Evolutionary conservation across 2,329 filamentous ascomycete genomes (phyloP), one percentile per base, ranked within the genome.

Genomic region (Aspergillus niger): DNA sequence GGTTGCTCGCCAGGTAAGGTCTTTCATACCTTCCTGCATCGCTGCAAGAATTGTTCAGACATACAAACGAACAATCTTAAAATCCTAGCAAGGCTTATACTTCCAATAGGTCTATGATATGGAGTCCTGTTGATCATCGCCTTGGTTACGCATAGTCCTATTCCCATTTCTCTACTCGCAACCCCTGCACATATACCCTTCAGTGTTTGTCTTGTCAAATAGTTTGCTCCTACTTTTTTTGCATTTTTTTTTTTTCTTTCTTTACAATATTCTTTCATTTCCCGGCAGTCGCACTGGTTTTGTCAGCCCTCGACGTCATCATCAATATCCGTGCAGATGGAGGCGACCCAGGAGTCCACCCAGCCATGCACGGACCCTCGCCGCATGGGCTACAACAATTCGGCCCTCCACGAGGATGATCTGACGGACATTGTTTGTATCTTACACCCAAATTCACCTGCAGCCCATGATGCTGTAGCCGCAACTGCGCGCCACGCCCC

Each of bases 341-440:
- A 82, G 61, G 77, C 77, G 20, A 87, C 85, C 8, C 85, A 86
- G 65, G 82, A 80, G 62, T 88, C 89, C 58, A 96, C 92, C 15
- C 92, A 96, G 74, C 88, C 87, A 72, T 86, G 90, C 70, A 80
- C 92, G 65, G 92, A 97, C 74, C 91, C 92, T 43, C 86, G 92
- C 64, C 88, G 92, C 57, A 75, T 91, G 63, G 92, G 92, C 58
- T 84, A 89, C 73, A 90, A 91, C 76, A 91, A 91, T 73, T 95
- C 91, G 43, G 91, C 91, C 58, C 87, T 97, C 63, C 89, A 85
- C 56, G 89, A 93, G 67, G 85, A 91, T 65, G 93, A 97, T 74
- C 85, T 95, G 53, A 86, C 91, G 63, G 93, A 97, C 77, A 91
- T 97, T 67, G 86, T 97, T 65, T 96, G 92, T 77, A 87, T 97